A percentile compares a stretch with the other conserved stretches of the same genome.
These are phyloP conservation scores for Hericium alpestre DNA, from an alignment of 768 basidiomycete genomes.

Conservation along the genomic window DNA sequence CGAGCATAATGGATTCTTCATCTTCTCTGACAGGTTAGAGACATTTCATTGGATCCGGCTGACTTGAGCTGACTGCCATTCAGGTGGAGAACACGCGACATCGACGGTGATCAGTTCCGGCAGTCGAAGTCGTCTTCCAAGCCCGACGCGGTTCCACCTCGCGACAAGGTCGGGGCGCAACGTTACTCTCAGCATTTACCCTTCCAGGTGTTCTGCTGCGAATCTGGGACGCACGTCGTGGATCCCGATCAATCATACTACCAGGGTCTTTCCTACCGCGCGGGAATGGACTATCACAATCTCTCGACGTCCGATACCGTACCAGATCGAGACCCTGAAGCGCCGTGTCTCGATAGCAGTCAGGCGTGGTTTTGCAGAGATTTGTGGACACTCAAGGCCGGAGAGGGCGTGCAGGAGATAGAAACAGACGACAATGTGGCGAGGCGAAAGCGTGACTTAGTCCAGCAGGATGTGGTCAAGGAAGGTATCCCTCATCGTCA, in stretches of 20 bases:
- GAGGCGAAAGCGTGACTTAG: constrained; percentile 25
- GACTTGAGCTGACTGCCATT: not conserved
- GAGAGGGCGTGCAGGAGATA: constrained; percentile 57
- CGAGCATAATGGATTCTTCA: constrained; percentile 93
- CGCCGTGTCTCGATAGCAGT: constrained; percentile 85
- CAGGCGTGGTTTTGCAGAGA: constrained; percentile 99
- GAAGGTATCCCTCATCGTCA: constrained; percentile 19
- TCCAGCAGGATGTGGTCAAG: constrained; percentile 15
- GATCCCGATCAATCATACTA: constrained; percentile 96
- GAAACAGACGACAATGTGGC: constrained; percentile 15
- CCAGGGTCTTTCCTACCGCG: constrained; percentile 75
- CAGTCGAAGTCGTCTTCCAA: constrained; percentile 92
- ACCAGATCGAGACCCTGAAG: constrained; percentile 57
- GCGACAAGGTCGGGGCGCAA: constrained; percentile 68
- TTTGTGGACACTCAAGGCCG: constrained; percentile 85
- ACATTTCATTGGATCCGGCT: not conserved
- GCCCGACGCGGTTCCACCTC: constrained; percentile 83
- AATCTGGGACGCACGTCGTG: constrained; percentile 93
- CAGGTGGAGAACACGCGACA: constrained; percentile 96
- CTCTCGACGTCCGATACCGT: constrained; percentile 50
- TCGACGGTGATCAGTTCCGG: constrained; percentile 95
- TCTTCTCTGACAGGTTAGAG: constrained; percentile 84
- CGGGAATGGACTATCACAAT: constrained; percentile 76
- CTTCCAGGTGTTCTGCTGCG: constrained; percentile 98
- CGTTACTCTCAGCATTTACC: constrained; percentile 89